Base-by-base conservation (phyloP, 805 yeast genomes). In the Metschnikowia colocasiae region DNA sequence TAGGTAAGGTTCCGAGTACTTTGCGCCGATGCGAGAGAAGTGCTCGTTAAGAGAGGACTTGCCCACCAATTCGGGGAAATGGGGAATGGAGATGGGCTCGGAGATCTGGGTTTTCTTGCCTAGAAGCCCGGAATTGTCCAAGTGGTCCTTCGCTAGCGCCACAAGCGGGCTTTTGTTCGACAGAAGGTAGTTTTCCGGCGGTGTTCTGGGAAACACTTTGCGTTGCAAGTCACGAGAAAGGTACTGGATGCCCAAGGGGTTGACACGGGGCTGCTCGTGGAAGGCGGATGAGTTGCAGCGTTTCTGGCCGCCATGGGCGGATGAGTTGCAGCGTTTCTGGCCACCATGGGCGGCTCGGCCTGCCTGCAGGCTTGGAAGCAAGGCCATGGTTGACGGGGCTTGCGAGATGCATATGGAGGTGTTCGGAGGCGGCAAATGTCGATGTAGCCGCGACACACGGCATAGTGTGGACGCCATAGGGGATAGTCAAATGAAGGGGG, bases 231-330 rank as follows among this genome's bases (percentile, higher is more conserved):
- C 68, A 3, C 68, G 63, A 0, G 94, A 80, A 18, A 88, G 67
- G 54, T 87, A 85, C 59, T 89, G 96, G 23, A 88, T 85, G 0
- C 95, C 95, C 6, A 86, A 85, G 16, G 84, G 84, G 60, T 87
- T 88, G 26, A 85, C 66, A 30, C 89, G 63, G 6, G 85, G 87
- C 40, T 58, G 27, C 29, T 40, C 43, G 22, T 40, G 22, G 16
- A 15, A 12, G 15, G 36, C n/a, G 13, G 33, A 15, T 6, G 38
- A 35, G 23, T 34, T 34, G 7, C 18, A 6, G 10, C 33, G 33
- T 4, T 7, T 30, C 18, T 30, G 33, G 9, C 16, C 18, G 9
- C 16, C 18, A 30, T 30, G 18, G 8, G 3, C 7, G 18, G 33
- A 30, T 22, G 23, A 22, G 6, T 22, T 22, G 19, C 4, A 9